Conservation (phyloP, 1,139 yeast genomes). For the Citeromyces hawaiiensis region DNA sequence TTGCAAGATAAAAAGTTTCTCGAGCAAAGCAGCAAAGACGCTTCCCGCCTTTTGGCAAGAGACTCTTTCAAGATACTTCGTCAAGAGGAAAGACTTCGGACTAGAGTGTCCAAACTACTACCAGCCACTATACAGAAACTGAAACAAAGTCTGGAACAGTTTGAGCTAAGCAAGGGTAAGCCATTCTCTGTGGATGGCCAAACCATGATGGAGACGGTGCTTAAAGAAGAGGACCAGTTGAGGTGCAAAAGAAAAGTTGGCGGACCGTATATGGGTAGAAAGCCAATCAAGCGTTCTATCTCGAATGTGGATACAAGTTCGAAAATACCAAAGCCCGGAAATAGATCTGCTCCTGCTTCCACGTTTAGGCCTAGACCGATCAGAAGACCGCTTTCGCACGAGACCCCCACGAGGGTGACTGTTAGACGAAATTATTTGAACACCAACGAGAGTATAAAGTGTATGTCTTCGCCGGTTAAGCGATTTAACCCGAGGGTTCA, state of each 20-base stretch:
- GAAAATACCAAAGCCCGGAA: not conserved
- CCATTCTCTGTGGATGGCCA: slow-evolving; percentile 31
- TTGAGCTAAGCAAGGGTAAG: slow-evolving; percentile 21
- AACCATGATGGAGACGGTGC: slow-evolving; percentile 29
- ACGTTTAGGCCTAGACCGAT: not conserved
- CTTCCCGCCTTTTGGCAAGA: slow-evolving; percentile 63
- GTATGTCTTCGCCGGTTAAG: not conserved
- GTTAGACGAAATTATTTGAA: not conserved
- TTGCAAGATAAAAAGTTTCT: slow-evolving; percentile 49
- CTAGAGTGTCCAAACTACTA: slow-evolving; percentile 47
- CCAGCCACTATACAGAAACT: slow-evolving; percentile 50
- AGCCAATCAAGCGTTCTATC: not conserved
- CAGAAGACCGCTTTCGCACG: not conserved
- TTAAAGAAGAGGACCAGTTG: slow-evolving; percentile 20
- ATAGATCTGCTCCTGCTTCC: not conserved
- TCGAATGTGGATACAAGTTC: not conserved
- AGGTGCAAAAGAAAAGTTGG: not conserved
- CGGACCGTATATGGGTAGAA: not conserved
- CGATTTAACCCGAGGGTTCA: not conserved
- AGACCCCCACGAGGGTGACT: not conserved
- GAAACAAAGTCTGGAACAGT: slow-evolving; percentile 29
- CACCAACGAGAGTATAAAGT: not conserved
- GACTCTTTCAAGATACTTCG: slow-evolving; percentile 70
- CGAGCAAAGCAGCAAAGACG: slow-evolving; percentile 62
- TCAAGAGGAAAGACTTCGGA: slow-evolving; percentile 69